Evolutionary conservation across 2,329 filamentous ascomycete genomes (phyloP).

Genomic region (Paracorniculantispora psalliotae): DNA sequence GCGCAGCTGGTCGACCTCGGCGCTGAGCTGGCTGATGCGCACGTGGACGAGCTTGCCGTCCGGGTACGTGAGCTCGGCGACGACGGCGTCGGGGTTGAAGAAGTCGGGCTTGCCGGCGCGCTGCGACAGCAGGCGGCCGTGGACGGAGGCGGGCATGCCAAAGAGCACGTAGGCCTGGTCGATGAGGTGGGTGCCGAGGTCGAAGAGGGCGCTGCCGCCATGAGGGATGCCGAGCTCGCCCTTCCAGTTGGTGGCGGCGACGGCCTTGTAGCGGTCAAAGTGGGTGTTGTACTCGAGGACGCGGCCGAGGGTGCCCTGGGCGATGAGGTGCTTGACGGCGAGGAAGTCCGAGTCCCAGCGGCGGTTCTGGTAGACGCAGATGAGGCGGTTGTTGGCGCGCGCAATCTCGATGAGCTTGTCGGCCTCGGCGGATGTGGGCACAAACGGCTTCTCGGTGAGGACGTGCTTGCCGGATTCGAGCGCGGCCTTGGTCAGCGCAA

Average conservation of each 20-base stretch:
- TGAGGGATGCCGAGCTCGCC: conserved; percentile 50
- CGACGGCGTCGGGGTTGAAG: conserved; percentile 53
- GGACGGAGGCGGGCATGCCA: conserved; percentile 62
- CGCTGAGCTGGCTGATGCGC: conserved; percentile 64
- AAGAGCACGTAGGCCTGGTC: conserved; percentile 71
- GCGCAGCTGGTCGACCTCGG: conserved; percentile 63
- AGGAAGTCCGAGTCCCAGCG: conserved; percentile 75
- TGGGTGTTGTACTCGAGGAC: conserved; percentile 74
- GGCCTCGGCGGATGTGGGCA: conserved; percentile 65
- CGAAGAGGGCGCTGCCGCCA: conserved; percentile 65
- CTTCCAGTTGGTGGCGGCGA: conserved; percentile 62
- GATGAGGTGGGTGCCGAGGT: conserved; percentile 70
- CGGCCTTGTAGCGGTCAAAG: conserved; percentile 69
- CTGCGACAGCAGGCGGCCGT: conserved; percentile 63
- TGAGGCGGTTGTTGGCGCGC: conserved; percentile 42
- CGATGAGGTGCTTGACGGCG: conserved; percentile 60
- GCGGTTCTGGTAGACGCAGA: conserved; percentile 72
- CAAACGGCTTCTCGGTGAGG: conserved; percentile 79
- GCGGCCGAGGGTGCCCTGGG: conserved; percentile 58
- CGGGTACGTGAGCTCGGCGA: conserved; percentile 62
- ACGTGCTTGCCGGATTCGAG: conserved; percentile 71
- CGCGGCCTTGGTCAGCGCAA: conserved; percentile 56
- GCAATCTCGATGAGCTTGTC: conserved; percentile 55
- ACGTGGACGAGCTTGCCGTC: conserved; percentile 61
- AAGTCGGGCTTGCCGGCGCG: conserved; percentile 41